Conservation (phyloP, 176 grass and related monocot species). For the Lolium perenne region DNA sequence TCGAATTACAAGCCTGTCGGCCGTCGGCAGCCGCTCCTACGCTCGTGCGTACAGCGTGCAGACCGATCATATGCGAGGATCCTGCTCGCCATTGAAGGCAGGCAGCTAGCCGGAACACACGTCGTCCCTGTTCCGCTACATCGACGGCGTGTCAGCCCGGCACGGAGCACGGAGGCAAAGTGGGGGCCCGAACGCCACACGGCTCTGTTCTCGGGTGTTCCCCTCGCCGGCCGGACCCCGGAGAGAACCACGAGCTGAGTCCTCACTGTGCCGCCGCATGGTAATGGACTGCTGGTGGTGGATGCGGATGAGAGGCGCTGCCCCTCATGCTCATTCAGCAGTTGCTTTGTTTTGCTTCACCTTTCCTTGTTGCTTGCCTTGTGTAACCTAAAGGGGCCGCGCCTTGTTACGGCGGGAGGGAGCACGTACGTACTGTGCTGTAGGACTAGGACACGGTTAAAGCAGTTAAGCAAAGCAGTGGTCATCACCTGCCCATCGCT, state of each 20-base stretch:
- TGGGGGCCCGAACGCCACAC: slow-evolving; percentile 29
- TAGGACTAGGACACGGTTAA: slow-evolving; percentile 14
- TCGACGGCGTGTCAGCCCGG: slow-evolving; percentile 1
- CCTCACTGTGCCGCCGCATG: slow-evolving; percentile 5
- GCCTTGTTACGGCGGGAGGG: slow-evolving; percentile 16
- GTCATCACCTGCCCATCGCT: slow-evolving; percentile 14
- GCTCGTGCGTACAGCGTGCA: background rate
- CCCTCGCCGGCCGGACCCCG: slow-evolving; percentile 25
- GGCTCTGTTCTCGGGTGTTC: background rate
- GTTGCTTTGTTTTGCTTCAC: background rate
- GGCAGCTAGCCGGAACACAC: slow-evolving; percentile 7
- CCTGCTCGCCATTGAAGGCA: slow-evolving; percentile 44
- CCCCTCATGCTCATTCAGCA: background rate
- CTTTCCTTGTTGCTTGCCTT: slow-evolving; percentile 19
- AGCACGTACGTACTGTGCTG: background rate
- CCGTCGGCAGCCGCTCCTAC: slow-evolving; percentile 27
- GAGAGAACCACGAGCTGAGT: background rate
- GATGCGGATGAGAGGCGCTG: background rate
- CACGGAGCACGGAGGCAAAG: slow-evolving; percentile 18
- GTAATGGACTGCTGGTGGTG: background rate
- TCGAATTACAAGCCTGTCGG: slow-evolving; percentile 12
- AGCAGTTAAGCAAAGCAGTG: slow-evolving; percentile 30
- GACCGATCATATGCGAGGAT: background rate
- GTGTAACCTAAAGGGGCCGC: slow-evolving; percentile 36
- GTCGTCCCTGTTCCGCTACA: slow-evolving; percentile 34